These are phyloP conservation scores for Exophiala aquamarina DNA, from an alignment of 2,329 filamentous ascomycete genomes.

Conservation along the genomic window DNA sequence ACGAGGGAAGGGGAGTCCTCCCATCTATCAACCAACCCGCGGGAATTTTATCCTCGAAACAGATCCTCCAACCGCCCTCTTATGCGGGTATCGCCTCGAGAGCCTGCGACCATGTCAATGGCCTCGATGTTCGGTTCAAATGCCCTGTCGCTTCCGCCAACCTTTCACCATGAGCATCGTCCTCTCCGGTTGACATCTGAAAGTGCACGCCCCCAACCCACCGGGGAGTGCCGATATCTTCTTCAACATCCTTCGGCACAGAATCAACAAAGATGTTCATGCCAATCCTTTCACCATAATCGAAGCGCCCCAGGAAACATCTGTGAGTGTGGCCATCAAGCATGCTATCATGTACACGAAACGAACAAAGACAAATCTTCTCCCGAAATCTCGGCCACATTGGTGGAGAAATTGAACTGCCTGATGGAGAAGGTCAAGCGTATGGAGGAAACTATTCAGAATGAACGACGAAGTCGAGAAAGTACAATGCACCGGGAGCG, in stretches of 20 bases:
- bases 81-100: not conserved
- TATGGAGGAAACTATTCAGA: constrained; percentile 29
- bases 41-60: constrained; percentile 14
- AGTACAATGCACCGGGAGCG: constrained; percentile 28
- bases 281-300: constrained; percentile 41
- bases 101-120: constrained; percentile 2
- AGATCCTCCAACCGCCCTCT: not conserved
- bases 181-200: constrained; percentile 26
- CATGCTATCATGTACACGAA: constrained; percentile 42
- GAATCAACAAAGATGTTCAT: constrained; percentile 42
- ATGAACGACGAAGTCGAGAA: constrained; percentile 28
- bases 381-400: constrained; percentile 8
- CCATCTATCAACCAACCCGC: constrained; percentile 5
- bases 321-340: constrained; percentile 49
- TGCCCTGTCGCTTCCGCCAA: constrained; percentile 22
- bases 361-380: constrained; percentile 9
- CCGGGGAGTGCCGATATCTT: constrained; percentile 34
- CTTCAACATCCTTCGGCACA: constrained; percentile 28
- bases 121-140: constrained; percentile 30
- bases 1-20: constrained; percentile 6
- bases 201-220: constrained; percentile 28
- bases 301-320: constrained; percentile 38
- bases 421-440: constrained; percentile 29
- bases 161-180: constrained; percentile 25
- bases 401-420: constrained; percentile 16